Evolutionary conservation across 1,284 basidiomycete species (phyloP).

Genomic region (Pholiota adiposa): DNA sequence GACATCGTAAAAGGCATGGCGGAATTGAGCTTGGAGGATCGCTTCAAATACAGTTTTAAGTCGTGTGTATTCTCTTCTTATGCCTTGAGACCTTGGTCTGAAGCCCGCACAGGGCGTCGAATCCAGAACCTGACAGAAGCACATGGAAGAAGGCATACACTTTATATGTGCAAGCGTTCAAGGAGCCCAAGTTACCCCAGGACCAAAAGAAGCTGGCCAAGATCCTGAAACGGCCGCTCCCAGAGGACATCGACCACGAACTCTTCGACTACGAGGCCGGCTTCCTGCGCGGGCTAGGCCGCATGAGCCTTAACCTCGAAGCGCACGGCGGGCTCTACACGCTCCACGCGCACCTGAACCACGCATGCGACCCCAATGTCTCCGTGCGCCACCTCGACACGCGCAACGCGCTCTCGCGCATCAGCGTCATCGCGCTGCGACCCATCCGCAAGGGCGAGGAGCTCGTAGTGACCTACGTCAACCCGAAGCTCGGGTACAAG

Average conservation of each 20-base stretch:
- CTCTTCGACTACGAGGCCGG: slow-evolving; percentile 75
- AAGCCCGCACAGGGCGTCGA: slow-evolving; percentile 22
- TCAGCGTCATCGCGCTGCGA: slow-evolving; percentile 69
- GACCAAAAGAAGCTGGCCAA: slow-evolving; percentile 63
- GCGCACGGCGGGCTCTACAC: slow-evolving; percentile 86
- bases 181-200: slow-evolving; percentile 46
- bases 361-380: slow-evolving; percentile 79
- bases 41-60: slow-evolving; percentile 58
- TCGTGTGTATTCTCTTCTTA: slow-evolving; percentile 25
- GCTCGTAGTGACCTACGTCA: slow-evolving; percentile 79
- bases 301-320: slow-evolving; percentile 87
- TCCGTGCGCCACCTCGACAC: slow-evolving; percentile 74
- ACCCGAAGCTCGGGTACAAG: slow-evolving; percentile 59
- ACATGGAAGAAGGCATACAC: slow-evolving; percentile 67
- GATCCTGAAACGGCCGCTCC: slow-evolving; percentile 60
- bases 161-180: slow-evolving; percentile 63
- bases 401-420: slow-evolving; percentile 65
- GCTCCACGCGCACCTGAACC: slow-evolving; percentile 88
- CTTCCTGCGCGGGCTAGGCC: slow-evolving; percentile 76
- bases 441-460: slow-evolving; percentile 78
- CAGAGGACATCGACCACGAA: slow-evolving; percentile 52
- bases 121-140: slow-evolving; percentile 56
- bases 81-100: neutral
- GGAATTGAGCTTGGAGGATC: slow-evolving; percentile 68
- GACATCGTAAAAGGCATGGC: slow-evolving; percentile 50